A percentile compares a stretch with the other conserved stretches of the same genome.
Evolutionary conservation across 1,139 yeast species (phyloP).

Genomic region (Saccharomyces hybrid): DNA sequence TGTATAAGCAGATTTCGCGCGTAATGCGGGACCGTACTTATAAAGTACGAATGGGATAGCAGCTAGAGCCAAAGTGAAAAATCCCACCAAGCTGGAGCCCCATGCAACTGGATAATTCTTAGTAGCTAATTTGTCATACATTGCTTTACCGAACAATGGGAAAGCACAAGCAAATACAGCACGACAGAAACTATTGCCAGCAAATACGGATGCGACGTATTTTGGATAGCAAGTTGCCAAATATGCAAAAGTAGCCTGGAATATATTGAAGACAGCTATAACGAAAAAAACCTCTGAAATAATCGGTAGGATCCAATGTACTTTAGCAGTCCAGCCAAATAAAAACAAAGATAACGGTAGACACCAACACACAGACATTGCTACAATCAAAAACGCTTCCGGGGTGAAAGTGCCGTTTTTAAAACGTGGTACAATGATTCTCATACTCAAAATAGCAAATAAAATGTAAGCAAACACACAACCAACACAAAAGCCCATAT

Average conservation of each 20-base stretch:
- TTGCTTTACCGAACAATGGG: slow-evolving; percentile 50
- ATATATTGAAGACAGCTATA: slow-evolving; percentile 36
- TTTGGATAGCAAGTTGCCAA: slow-evolving; percentile 33
- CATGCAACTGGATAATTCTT: slow-evolving; percentile 47
- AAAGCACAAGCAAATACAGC: slow-evolving; percentile 41
- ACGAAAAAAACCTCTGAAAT: slow-evolving; percentile 39
- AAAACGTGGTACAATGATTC: slow-evolving; percentile 10
- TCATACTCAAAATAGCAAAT: slow-evolving; percentile 10
- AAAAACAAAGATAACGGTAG: slow-evolving; percentile 16
- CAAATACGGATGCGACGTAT: slow-evolving; percentile 51
- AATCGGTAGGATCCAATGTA: slow-evolving; percentile 41
- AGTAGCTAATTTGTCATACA: slow-evolving; percentile 42
- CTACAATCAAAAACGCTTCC: slow-evolving; percentile 13
- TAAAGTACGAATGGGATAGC: slow-evolving; percentile 42
- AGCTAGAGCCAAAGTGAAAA: slow-evolving; percentile 38
- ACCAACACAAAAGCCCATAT: slow-evolving; percentile 21
- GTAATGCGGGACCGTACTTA: slow-evolving; percentile 44
- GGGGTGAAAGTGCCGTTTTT: slow-evolving; percentile 13
- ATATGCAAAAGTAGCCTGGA: slow-evolving; percentile 34
- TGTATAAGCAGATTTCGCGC: slow-evolving; percentile 8
- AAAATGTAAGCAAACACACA: slow-evolving; percentile 14
- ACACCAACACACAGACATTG: slow-evolving; percentile 14
- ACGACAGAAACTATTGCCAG: slow-evolving; percentile 47
- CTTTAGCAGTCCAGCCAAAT: slow-evolving; percentile 40
- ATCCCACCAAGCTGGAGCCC: slow-evolving; percentile 46